Base-by-base conservation (phyloP, 768 basidiomycete genomes). In the Ephemerocybe angulata region DNA sequence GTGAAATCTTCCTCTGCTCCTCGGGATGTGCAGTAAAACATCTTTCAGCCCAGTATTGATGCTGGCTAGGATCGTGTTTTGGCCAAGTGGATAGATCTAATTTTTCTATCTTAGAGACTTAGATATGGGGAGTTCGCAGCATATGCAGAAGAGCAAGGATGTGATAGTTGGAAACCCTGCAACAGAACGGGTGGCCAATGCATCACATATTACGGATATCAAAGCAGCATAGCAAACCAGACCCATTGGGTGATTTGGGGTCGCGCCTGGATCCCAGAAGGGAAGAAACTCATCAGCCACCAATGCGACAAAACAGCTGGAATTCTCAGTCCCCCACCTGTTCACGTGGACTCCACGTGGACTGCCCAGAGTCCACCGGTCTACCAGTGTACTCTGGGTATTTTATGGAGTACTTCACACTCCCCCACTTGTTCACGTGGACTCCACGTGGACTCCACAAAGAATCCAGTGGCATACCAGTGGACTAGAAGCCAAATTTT, bases 221-320 rank as follows among this genome's bases (percentile, higher is more conserved):
- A 73, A 3, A 3, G 65, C 66, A 17, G 50, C 52, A 6, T 56
- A 57, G 19, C 70, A 58, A 1, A 62, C 42, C 1, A 65, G 50
- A 5, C 73, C 73, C 12, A 27, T 3, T 0, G 50, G 38, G 40
- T 61, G 50, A 2, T 13, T 3, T 7, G 25, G 7, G 46, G 54
- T 61, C 6, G 72, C 37, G 3, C 74, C 71, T 3, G 51, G 19
- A 12, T 55, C 1, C 67, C 70, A 78, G 11, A 69, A 55, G 0
- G 46, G n/a, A 0, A 68, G 42, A 1, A 76, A 60, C 25, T 72
- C 66, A 33, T 72, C 64, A 11, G 76, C 63, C 11, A 76, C 64
- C 2, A 69, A 68, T n/a, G n/a, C n/a, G n/a, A n/a, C n/a, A n/a
- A n/a, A n/a, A n/a, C n/a, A n/a, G n/a, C n/a, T n/a, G n/a, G n/a